phyloP scores from a whole-genome alignment of 192 early-diverging fungal genomes.

The Geosiphon pyriformis region DNA sequence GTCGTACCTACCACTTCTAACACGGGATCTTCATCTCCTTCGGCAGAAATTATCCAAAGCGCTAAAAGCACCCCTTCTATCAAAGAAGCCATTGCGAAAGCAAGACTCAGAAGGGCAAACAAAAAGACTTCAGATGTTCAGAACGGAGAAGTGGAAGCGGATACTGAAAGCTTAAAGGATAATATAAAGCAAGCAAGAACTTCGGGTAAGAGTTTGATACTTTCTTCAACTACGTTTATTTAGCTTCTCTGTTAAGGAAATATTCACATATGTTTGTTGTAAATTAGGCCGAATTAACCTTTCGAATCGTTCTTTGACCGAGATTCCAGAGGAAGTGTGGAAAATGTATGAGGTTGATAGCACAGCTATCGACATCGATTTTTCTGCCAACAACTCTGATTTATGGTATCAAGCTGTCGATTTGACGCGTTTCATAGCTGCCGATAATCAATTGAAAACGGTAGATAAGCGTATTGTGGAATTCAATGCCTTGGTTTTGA shows the following conservation, averaged over 20 bases:
- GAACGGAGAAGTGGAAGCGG: conserved; percentile 6
- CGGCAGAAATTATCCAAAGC: background rate
- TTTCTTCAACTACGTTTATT: background rate
- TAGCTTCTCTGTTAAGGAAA: background rate
- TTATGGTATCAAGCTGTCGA: conserved; percentile 52
- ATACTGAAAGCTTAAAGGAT: conserved; percentile 15
- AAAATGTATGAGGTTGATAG: conserved; percentile 56
- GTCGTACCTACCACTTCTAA: background rate
- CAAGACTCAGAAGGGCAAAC: conserved; percentile 7
- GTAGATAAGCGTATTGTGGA: conserved; percentile 47
- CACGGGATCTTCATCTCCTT: background rate
- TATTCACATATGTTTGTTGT: background rate
- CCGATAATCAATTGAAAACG: conserved; percentile 41
- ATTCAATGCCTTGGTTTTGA: conserved; percentile 37
- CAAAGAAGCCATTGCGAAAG: conserved; percentile 17
- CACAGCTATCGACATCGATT: conserved; percentile 42
- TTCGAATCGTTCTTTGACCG: conserved; percentile 40
- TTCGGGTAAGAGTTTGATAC: conserved; percentile 5
- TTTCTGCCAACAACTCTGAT: conserved; percentile 25
- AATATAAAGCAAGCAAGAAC: conserved; percentile 22
- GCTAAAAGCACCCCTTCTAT: conserved; percentile 2
- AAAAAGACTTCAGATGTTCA: background rate
- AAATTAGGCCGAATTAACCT: conserved; percentile 43
- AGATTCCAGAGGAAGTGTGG: conserved; percentile 46
- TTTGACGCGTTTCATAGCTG: conserved; percentile 43